Evolutionary conservation across 345 rosid genomes (phyloP).

Genomic region (Populus davidiana): DNA sequence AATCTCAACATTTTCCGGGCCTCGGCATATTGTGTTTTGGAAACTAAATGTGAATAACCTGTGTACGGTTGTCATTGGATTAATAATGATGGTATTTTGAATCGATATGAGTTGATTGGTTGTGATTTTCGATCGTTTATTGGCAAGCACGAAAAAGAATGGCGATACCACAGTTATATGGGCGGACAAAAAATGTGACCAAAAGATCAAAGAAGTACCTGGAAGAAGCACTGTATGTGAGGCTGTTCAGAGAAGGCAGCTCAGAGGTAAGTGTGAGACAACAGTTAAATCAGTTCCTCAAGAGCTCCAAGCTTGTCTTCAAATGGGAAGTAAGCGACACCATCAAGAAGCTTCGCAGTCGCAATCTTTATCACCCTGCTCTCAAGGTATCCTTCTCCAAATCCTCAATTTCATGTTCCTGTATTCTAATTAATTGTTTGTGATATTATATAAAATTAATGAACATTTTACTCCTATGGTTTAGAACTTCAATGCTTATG

Average conservation of each 20-base stretch:
- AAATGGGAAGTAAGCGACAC: slow-evolving; percentile 98
- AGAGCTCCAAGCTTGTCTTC: slow-evolving; percentile 74
- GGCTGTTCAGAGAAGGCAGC: slow-evolving; percentile 76
- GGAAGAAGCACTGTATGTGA: slow-evolving; percentile 68
- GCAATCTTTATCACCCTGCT: slow-evolving; percentile 70
- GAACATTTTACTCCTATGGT: too few species aligned
- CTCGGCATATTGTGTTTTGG: neutral
- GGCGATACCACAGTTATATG: slow-evolving; percentile 56
- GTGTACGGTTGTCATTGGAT: neutral
- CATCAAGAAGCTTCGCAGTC: slow-evolving; percentile 73
- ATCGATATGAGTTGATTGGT: neutral
- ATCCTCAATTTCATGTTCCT: neutral
- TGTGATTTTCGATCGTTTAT: too few species aligned
- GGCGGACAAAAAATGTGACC: slow-evolving; percentile 59
- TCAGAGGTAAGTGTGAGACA: slow-evolving; percentile 60
- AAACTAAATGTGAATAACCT: neutral
- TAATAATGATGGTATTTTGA: neutral
- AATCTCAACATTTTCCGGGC: neutral
- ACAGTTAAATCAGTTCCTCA: slow-evolving; percentile 73
- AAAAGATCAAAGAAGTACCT: slow-evolving; percentile 81
- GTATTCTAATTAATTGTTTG: neutral
- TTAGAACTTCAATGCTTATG: too few species aligned
- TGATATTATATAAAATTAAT: neutral
- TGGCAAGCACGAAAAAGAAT: slow-evolving; percentile 22
- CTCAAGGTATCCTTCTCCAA: slow-evolving; percentile 56